Base-by-base conservation (phyloP, 305 asterid genomes). In the Rubia tinctorum region DNA sequence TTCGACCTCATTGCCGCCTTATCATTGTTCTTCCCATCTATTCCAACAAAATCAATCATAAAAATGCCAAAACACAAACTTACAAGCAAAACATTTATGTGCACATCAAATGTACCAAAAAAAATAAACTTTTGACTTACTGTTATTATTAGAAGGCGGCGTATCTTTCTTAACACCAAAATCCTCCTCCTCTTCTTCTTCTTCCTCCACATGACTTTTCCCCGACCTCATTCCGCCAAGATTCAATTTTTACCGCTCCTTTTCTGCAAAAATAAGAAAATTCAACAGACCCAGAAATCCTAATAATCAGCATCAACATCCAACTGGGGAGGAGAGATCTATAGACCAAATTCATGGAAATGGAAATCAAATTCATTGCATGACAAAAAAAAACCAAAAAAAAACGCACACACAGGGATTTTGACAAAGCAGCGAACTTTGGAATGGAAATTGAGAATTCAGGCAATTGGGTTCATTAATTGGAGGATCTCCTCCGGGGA, bases 1-100 rank as follows among this genome's bases (percentile, higher is more conserved):
- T 94, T 94, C 2, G 99, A 91, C 84, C 98, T 84, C 65, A 81
- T 77, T 59, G 89, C 97, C 23, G 95, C 93, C 88, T 90, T 94
- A 37, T 88, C 97, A 81, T 77, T 84, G 79, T 69, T 91, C 87
- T 86, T 94, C 76, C 91, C 97, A 88, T 88, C 98, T 87, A 79
- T 73, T 77, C 73, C 85, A 79, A 77, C 64, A 76, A 83, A 82
- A 72, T 59, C 7, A 22, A 71, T 69, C 8, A 72, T 67, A 27
- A 71, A 53, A 55, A 65, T 56, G n/a, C 71, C 65, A 51, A 14
- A 74, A 61, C 74, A 62, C 61, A 60, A n/a, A 55, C n/a, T 12
- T 18, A 20, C 47, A 69, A 34, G 56, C 63, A 18, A 45, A 69
- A 53, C 66, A 77, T 49, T 69, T 71, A 37, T 37, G 40, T 37